Base-by-base conservation (phyloP, 352 stramenopile species). In the Phytopythium boreale region DNA sequence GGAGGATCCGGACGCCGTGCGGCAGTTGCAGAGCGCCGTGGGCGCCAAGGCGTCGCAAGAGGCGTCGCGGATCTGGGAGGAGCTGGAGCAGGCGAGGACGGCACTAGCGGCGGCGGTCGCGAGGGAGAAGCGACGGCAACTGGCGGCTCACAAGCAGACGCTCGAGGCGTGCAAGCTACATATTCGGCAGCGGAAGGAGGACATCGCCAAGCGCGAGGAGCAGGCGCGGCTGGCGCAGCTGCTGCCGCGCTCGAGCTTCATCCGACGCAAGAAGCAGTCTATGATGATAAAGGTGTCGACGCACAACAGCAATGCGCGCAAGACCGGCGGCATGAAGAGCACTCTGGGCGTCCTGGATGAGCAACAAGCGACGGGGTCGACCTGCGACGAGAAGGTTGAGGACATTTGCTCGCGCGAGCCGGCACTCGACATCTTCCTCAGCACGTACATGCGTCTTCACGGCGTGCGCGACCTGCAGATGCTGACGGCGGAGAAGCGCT, bases 1-100 rank as follows among this genome's bases (percentile, higher is more conserved):
- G 80, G 80, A 89, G 66, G 80, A 89, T 34, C 80, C 80, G 1
- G 80, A 89, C 27, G 78, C 76, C 15, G 75, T 89, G 17, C 78
- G 79, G 50, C 74, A 86, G 36, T 69, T 89, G 1, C 77, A 84
- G 41, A 81, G 61, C 51, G 74, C 78, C 22, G 74, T 75, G 4
- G 72, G 72, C 1, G 78, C 80, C 4, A 79, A 74, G 29, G 79
- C 80, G 0, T 80, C 80, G 17, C 80, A 89, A 62, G 72, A 87
- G 43, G 80, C 72, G 2, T 77, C 79, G 10, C 67, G 78, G 24
- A 65, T 89, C 29, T 89, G 80, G 80, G 78, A 86, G 58, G 74
- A 80, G 27, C 71, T 89, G 5, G 79, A 89, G 31, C 66, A 69
- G 20, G 68, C 72, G 46, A 76, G 80, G 4, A 71, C 67, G 10